phyloP scores from a whole-genome alignment of 2,329 filamentous ascomycete species.

The Ambrosiella beaveri region DNA sequence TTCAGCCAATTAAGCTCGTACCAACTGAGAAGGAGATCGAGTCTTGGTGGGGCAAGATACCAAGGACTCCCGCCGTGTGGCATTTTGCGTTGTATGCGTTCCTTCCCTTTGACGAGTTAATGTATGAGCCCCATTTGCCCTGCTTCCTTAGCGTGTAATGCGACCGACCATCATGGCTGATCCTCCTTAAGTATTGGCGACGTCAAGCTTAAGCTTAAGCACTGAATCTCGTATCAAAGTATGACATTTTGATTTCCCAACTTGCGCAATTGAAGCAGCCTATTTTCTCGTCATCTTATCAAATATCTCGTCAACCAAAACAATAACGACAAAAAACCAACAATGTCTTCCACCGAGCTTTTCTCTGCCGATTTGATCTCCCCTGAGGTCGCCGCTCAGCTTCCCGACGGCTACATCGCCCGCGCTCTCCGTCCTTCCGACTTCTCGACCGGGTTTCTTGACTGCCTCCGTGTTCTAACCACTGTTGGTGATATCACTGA shows the following conservation, averaged over 20 bases:
- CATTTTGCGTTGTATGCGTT: not conserved
- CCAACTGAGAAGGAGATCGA: not conserved
- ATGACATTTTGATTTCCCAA: no score
- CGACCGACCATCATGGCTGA: not conserved
- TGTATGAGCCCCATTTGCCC: not conserved
- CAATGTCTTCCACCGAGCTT: slow-evolving; percentile 22
- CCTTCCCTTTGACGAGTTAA: not conserved
- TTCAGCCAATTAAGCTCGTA: slow-evolving; percentile 1
- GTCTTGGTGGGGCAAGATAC: not conserved
- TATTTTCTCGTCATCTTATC: not conserved
- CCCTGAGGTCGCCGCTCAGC: slow-evolving; percentile 48
- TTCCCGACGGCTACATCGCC: slow-evolving; percentile 69
- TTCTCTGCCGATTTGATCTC: slow-evolving; percentile 68
- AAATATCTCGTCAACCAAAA: not conserved
- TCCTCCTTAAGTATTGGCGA: no score
- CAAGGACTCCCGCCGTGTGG: not conserved
- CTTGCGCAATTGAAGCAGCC: no score
- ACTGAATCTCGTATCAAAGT: no score
- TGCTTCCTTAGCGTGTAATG: not conserved
- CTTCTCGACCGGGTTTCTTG: slow-evolving; percentile 68
- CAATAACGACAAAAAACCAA: not conserved
- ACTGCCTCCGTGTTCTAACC: slow-evolving; percentile 79
- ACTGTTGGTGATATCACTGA: slow-evolving; percentile 76
- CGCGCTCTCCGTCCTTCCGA: slow-evolving; percentile 66
- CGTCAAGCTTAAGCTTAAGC: no score